Evolutionary conservation across 2,329 filamentous ascomycete species (phyloP), one percentile per base, ranked within the genome.

Genomic region (Penicillium frequentans): DNA sequence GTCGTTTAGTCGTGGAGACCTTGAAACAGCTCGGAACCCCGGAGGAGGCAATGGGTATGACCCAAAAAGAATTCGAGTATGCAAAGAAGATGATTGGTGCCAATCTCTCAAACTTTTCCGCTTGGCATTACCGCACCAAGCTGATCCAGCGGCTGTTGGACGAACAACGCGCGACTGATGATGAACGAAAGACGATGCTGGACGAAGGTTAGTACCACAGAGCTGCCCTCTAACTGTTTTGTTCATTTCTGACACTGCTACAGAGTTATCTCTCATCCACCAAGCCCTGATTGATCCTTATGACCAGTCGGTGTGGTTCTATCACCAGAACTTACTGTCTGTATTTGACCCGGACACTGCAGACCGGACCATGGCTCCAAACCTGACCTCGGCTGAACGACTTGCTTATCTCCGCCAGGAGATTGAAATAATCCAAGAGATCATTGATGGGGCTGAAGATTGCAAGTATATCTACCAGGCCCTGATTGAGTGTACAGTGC

Each of bases 291-390:
- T 92, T 37, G 93, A 96, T 56, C 92, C 93, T 0, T 92, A 96
- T 65, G 93, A 98, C 70, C 93, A 98, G 71, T 96, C 92, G 19
- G 81, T 97, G 6, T 99, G 95, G 93, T 96, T 96, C 74, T 98
- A 99, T 70, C 92, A 98, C 73, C 90, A 95, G 66, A 96, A 89
- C 68, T 79, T 97, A 56, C 86, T 97, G 77, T 84, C 86, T 58
- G 89, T 87, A 68, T 79, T 90, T 65, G 78, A 82, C 52, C 81
- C 79, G 67, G 77, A 75, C 49, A 77, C 71, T 14, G 75, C 79
- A 14, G 70, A 77, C 3, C 77, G 81, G 21, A 83, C 83, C 10
- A 89, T 96, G 64, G 83, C 87, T 14, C 85, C 86, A 0, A 80
- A 84, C 37, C 76, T 96, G 29, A 81, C 81, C 1, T 71, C 78